Evolutionary conservation across 2,329 filamentous ascomycete genomes (phyloP).

Genomic region (Monosporascus sp.): DNA sequence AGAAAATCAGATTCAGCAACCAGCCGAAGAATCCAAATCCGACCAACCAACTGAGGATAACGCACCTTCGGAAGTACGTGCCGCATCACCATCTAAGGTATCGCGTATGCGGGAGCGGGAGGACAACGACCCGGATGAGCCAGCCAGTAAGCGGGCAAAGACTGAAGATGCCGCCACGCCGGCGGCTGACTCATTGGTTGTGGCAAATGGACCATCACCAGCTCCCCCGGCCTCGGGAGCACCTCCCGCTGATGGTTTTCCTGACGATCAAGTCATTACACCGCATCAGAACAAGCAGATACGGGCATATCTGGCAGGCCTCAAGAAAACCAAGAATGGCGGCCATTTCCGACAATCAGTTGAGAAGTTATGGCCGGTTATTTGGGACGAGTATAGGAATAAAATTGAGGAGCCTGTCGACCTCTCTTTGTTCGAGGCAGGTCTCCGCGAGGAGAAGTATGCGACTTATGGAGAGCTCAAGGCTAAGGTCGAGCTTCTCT

Average conservation of each 20-base stretch:
- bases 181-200: constrained; percentile 19
- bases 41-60: constrained; percentile 20
- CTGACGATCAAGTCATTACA: constrained; percentile 43
- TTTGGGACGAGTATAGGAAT: constrained; percentile 68
- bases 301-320: constrained; percentile 61
- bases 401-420: constrained; percentile 77
- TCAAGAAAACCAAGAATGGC: constrained; percentile 84
- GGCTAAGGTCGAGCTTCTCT: constrained; percentile 69
- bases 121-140: constrained; percentile 62
- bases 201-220: constrained; percentile 13
- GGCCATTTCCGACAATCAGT: constrained; percentile 73
- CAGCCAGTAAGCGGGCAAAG: constrained; percentile 74
- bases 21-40: constrained; percentile 24
- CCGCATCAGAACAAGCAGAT: constrained; percentile 25
- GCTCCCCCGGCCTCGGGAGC: constrained; percentile 20
- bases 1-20: constrained; percentile 24
- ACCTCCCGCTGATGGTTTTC: constrained; percentile 22
- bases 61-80: constrained; percentile 17
- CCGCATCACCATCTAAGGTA: constrained; percentile 43
- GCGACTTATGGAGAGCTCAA: constrained; percentile 65
- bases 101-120: constrained; percentile 77
- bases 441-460: constrained; percentile 68
- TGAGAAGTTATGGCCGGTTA: constrained; percentile 64
- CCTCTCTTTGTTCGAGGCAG: constrained; percentile 73
- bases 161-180: constrained; percentile 48